phyloP scores from a whole-genome alignment of 2,329 filamentous ascomycete species.

The Alternaria incomplexa region DNA sequence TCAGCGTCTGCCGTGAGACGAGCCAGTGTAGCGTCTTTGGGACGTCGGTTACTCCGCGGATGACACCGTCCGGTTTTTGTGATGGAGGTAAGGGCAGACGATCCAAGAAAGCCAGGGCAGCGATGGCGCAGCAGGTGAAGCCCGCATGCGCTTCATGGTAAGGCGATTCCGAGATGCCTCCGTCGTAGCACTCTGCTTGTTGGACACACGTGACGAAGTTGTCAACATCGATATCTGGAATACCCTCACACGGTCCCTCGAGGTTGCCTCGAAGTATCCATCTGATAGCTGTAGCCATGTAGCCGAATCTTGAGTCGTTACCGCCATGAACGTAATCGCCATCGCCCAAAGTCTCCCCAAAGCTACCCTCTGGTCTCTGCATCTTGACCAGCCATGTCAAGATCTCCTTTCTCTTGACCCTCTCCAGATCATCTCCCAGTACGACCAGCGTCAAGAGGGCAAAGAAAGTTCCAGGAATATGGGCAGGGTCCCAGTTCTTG shows the following conservation, averaged over 20 bases:
- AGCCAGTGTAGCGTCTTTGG: conserved; percentile 54
- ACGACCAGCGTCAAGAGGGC: conserved; percentile 76
- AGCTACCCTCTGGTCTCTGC: conserved; percentile 86
- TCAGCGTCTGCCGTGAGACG: conserved; percentile 54
- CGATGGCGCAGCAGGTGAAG: conserved; percentile 87
- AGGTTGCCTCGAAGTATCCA: conserved; percentile 75
- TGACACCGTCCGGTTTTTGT: conserved; percentile 30
- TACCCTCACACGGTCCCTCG: conserved; percentile 60
- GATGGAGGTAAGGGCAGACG: conserved; percentile 54
- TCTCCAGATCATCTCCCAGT: conserved; percentile 64
- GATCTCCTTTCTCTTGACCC: conserved; percentile 71
- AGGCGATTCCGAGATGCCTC: conserved; percentile 79
- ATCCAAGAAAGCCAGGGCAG: conserved; percentile 76
- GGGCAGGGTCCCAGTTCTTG: conserved; percentile 73
- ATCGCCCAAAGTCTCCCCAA: conserved; percentile 78
- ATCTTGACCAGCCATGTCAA: conserved; percentile 76
- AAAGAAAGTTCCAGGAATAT: conserved; percentile 88
- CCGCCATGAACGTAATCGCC: conserved; percentile 72
- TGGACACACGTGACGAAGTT: conserved; percentile 73
- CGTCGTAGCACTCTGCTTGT: conserved; percentile 76
- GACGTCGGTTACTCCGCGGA: conserved; percentile 48
- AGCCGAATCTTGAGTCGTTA: conserved; percentile 85
- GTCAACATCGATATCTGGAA: conserved; percentile 77
- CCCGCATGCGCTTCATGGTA: conserved; percentile 87
- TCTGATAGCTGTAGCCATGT: conserved; percentile 79